Base-by-base conservation (phyloP, 768 basidiomycete species). In the Calvatia gigantea region DNA sequence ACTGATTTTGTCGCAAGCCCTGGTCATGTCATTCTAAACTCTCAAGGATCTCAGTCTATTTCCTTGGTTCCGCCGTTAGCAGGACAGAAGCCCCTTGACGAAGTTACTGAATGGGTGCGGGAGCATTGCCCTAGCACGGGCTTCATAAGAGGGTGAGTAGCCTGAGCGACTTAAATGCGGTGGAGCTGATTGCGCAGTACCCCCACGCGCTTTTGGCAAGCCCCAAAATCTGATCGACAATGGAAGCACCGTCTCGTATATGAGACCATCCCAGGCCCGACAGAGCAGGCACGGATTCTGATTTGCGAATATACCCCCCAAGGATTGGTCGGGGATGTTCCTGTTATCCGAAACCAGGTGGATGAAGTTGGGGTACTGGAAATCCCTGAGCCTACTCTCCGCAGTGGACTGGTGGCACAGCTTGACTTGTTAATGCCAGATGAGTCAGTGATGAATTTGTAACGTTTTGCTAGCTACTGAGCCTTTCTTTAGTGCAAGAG, bases 341-440 rank as follows among this genome's bases (percentile, higher is more conserved):
- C 48, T 17, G 39, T 46, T 7, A n/a, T n/a, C n/a, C n/a, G 51
- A 42, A 33, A n/a, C 38, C 17, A 49, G 25, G 42, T 42, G 6
- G 43, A 51, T 29, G 37, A n/a, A 38, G 31, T 23, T 1, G 23
- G 44, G 17, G 8, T 17, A 21, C n/a, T 9, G n/a, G n/a, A 17
- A 46, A 14, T n/a, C 11, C 12, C 17, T 56, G 58, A 29, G 6
- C 50, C 38, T 19, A 19, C 45, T n/a, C 49, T 50, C 25, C 42
- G 41, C 19, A 28, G 37, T 17, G 50, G 56, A 19, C n/a, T 27
- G 21, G 31, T 35, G 31, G 25, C 38, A 28, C 46, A 25, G 17
- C 19, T 57, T 15, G 56, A 60, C n/a, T 27, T 60, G 15, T 25
- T 57, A 8, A 54, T 57, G 43, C 59, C 59, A 25, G 59, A 60